These are phyloP conservation scores for Metschnikowia noctiluminum DNA, from an alignment of 805 yeast species.

Conservation along the genomic window DNA sequence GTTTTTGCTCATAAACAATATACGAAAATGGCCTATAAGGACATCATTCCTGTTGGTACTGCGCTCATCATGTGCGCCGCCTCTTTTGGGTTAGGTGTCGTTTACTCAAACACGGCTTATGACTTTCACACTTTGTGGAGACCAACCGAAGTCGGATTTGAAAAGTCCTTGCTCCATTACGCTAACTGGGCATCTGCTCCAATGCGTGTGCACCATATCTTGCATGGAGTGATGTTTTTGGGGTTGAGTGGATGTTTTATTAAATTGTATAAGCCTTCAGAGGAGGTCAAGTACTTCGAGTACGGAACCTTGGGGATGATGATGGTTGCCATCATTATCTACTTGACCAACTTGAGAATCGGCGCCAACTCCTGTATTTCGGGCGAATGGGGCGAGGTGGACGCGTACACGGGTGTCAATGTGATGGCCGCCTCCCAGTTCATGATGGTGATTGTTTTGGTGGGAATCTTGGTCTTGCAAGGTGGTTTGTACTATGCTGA, in stretches of 20 bases:
- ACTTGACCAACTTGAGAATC: slow-evolving; percentile 79
- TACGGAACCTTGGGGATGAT: slow-evolving; percentile 78
- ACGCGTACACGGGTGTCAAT: slow-evolving; percentile 77
- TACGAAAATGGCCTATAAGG: slow-evolving; percentile 33
- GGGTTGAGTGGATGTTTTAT: slow-evolving; percentile 73
- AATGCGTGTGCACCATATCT: slow-evolving; percentile 49
- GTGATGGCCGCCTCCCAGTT: slow-evolving; percentile 89
- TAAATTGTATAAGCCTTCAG: slow-evolving; percentile 83
- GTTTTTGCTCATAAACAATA: background rate
- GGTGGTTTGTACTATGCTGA: slow-evolving; percentile 86
- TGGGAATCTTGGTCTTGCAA: slow-evolving; percentile 83
- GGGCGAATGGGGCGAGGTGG: slow-evolving; percentile 94
- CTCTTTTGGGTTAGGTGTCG: slow-evolving; percentile 76
- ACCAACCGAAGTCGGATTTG: slow-evolving; percentile 49
- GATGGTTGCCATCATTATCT: slow-evolving; percentile 71
- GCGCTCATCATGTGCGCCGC: slow-evolving; percentile 48
- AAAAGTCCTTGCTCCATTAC: slow-evolving; percentile 68
- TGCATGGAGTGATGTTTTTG: slow-evolving; percentile 58
- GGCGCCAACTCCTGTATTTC: slow-evolving; percentile 68
- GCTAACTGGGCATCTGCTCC: slow-evolving; percentile 70
- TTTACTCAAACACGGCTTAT: slow-evolving; percentile 78
- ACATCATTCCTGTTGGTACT: slow-evolving; percentile 44
- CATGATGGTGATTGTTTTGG: slow-evolving; percentile 64
- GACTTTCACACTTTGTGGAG: slow-evolving; percentile 75
- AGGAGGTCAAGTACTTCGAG: slow-evolving; percentile 82